Percentiles rank a stretch among this genome's conserved stretches.
These are phyloP conservation scores for Pseudozyma sp. DNA, from an alignment of 1,284 basidiomycete species.

Conservation along the genomic window DNA sequence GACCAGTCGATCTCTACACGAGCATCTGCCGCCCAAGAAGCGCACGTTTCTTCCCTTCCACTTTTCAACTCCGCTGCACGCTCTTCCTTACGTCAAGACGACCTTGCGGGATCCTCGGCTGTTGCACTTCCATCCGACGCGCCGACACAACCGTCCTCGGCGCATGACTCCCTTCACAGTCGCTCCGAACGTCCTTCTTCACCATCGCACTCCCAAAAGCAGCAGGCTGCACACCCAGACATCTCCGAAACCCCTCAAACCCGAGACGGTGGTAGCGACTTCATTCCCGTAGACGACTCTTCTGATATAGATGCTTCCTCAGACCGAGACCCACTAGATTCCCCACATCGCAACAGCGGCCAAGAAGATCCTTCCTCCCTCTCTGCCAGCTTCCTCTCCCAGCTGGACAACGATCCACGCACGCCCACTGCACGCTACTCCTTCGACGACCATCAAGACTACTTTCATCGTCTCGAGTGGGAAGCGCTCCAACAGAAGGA, in stretches of 20 bases:
- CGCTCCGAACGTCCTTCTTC: conserved; percentile 10
- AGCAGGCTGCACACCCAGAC: not conserved
- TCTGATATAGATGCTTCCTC: not conserved
- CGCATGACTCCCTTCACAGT: not conserved
- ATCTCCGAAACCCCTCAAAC: not conserved
- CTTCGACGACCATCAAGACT: conserved; percentile 52
- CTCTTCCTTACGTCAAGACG: not conserved
- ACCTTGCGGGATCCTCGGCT: not conserved
- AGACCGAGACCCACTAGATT: conserved; percentile 4
- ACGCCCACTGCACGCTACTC: conserved; percentile 36
- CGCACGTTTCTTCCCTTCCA: conserved; percentile 4
- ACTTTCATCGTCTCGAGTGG: conserved; percentile 40
- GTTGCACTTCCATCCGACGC: conserved; percentile 3
- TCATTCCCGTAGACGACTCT: not conserved
- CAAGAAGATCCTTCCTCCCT: conserved; percentile 17
- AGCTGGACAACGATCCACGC: conserved; percentile 17
- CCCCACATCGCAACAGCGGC: not conserved
- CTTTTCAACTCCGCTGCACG: conserved; percentile 4
- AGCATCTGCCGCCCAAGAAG: no score
- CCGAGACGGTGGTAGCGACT: not conserved
- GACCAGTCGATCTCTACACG: not conserved
- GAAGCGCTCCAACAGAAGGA: conserved; percentile 30
- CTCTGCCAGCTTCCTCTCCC: conserved; percentile 33
- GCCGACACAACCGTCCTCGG: conserved; percentile 1
- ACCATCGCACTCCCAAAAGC: not conserved